Percentiles rank a stretch among this genome's conserved stretches.
Conservation (phyloP, 2,329 filamentous ascomycete genomes). For the Rhynchosporium agropyri region DNA sequence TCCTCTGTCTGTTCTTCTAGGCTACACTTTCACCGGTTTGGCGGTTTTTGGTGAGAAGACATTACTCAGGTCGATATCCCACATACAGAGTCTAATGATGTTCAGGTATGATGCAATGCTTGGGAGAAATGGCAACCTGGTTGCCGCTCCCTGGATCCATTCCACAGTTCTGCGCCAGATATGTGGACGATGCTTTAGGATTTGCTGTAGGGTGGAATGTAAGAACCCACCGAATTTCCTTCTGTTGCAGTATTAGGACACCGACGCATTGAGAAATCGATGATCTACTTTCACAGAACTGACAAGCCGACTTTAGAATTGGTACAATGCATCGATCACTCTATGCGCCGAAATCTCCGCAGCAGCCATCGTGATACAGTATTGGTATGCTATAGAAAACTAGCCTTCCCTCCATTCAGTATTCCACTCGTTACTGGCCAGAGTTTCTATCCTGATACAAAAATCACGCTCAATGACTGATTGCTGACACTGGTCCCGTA, state of each 20-base stretch:
- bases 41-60: slow-evolving; percentile 47
- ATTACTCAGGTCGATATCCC: no score
- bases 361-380: slow-evolving; percentile 51
- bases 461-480: neutral
- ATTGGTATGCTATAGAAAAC: neutral
- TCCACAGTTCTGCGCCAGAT: slow-evolving; percentile 49
- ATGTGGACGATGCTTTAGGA: slow-evolving; percentile 55
- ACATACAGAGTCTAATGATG: no score
- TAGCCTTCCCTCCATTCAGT: neutral
- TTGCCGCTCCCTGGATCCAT: slow-evolving; percentile 56
- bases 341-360: slow-evolving; percentile 54
- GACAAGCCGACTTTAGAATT: slow-evolving; percentile 32
- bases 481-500: slow-evolving; percentile 34
- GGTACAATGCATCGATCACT: slow-evolving; percentile 40
- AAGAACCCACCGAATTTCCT: slow-evolving; percentile 70
- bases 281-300: neutral
- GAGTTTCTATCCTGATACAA: neutral
- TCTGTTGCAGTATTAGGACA: neutral
- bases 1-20: slow-evolving; percentile 55
- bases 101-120: slow-evolving; percentile 49
- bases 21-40: slow-evolving; percentile 55
- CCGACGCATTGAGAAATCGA: neutral
- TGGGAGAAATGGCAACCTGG: slow-evolving; percentile 56
- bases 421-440: neutral
- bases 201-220: slow-evolving; percentile 60